Conservation (phyloP, 306 rosid species). For the Medicago ruthenica region DNA sequence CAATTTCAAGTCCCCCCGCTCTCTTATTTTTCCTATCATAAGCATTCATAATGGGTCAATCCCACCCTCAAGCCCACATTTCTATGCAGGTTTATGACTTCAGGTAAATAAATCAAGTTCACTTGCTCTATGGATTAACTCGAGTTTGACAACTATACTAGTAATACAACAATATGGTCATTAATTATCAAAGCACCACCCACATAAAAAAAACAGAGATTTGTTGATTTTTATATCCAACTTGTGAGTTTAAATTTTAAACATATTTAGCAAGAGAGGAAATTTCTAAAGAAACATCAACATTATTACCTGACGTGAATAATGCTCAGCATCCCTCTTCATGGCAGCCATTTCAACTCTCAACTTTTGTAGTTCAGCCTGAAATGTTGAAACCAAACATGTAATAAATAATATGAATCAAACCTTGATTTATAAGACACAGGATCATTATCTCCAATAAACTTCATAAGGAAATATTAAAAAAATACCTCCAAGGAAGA, state of each 20-base stretch:
- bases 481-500: conserved; percentile 74
- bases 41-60: conserved; percentile 2
- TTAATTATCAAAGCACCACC: conserved; percentile 12
- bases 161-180: conserved; percentile 9
- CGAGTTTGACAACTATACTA: neutral
- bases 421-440: conserved; percentile 30
- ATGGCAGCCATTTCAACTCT: conserved; percentile 99
- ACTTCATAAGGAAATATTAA: conserved; percentile 26
- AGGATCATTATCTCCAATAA: conserved; percentile 35
- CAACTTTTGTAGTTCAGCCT: conserved; percentile 91
- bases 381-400: conserved; percentile 49
- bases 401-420: conserved; percentile 35
- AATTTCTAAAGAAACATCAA: conserved; percentile 35
- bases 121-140: neutral
- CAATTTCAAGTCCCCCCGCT: neutral
- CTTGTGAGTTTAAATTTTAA: conserved; percentile 17
- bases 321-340: conserved; percentile 99
- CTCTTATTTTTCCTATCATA: neutral
- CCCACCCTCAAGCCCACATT: neutral
- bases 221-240: conserved; percentile 13
- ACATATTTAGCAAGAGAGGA: conserved; percentile 4
- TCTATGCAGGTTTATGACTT: no score
- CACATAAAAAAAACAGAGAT: conserved; percentile 30
- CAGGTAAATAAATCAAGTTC: no score
- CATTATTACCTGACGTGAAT: conserved; percentile 88